These are phyloP conservation scores for Reutealis trisperma DNA, from an alignment of 345 rosid genomes.

Conservation along the genomic window DNA sequence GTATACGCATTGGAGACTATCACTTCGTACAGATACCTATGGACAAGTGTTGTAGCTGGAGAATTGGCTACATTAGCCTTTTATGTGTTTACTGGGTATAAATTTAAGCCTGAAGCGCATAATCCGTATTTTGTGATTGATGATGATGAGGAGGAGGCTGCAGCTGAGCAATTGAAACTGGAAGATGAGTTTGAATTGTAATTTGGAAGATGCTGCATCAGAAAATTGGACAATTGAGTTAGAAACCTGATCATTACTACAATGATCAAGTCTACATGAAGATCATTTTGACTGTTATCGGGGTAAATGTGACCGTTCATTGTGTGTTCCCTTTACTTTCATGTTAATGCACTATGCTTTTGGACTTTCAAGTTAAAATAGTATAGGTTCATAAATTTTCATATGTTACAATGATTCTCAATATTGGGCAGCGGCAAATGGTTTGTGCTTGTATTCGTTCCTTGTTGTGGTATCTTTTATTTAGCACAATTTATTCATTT, in stretches of 20 bases:
- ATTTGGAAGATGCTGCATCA: constrained; percentile 27
- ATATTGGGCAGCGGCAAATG: constrained; percentile 22
- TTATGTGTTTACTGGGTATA: constrained; percentile 84
- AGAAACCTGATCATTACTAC: constrained; percentile 24
- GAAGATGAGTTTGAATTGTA: constrained; percentile 94
- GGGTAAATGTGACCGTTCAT: constrained; percentile 2
- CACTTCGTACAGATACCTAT: constrained; percentile 79
- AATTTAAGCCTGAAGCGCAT: constrained; percentile 89
- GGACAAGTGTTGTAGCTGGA: constrained; percentile 90
- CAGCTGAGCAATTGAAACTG: constrained; percentile 90
- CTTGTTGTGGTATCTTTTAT: neutral
- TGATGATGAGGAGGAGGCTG: constrained; percentile 98
- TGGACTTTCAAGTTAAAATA: neutral
- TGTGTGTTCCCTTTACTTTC: neutral
- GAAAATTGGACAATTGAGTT: constrained; percentile 23
- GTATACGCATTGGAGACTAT: constrained; percentile 88
- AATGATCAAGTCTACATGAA: neutral
- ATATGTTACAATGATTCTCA: constrained; percentile 22
- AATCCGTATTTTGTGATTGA: constrained; percentile 93
- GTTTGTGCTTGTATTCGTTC: neutral
- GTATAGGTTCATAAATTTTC: constrained; percentile 21
- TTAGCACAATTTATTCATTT: neutral
- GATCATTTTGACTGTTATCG: constrained; percentile 1
- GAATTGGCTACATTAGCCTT: constrained; percentile 87
- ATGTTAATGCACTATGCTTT: no score